Base-by-base conservation (phyloP, 1,284 basidiomycete species). In the Moesziomyces parantarcticus region DNA sequence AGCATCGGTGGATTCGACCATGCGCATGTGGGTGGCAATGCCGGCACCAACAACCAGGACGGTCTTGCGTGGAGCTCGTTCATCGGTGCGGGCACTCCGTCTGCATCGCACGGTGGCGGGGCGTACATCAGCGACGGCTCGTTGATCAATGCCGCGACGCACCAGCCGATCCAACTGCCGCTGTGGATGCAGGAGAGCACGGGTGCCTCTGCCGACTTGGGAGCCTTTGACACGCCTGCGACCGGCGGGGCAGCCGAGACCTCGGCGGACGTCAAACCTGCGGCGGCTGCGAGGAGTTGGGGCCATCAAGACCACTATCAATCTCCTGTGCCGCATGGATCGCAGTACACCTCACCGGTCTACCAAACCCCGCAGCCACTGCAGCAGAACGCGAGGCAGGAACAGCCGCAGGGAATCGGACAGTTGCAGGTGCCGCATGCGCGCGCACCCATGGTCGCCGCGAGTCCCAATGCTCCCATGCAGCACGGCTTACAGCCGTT, bases 181-280 rank as follows among this genome's bases (percentile, higher is more conserved):
- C 36, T 74, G 26, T 74, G 71, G 71, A 74, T 74, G 71, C 71
- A 74, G 51, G 71, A 74, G 34, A 54, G 49, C 11, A 74, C 71
- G 0, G 71, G 65, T 3, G 47, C 57, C 3, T 40, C 59, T 3
- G 23, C 44, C 14, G 63, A 66, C 43, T 23, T 58, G 3, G 58
- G n/a, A 1, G 57, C 32, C 0, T 63, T 69, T n/a, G 57, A 25
- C 57, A 58, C 26, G 50, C 45, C 21, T 5, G 42, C n/a, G n/a
- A n/a, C 41, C 14, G 39, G 23, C 22, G 20, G 23, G 22, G 41
- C 29, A 9, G n/a, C 40, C 26, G 41, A 46, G 13, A 18, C 40
- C 14, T 20, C 41, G 4, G 41, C 39, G 26, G 43, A 59, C 22
- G 41, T 26, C 39, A 58, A 54, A 13, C n/a, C 57, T 16, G 51